A percentile compares a stretch with the other conserved stretches of the same genome.
Conservation (phyloP, 1,284 basidiomycete genomes). For the Lignosus rhinocerotis region DNA sequence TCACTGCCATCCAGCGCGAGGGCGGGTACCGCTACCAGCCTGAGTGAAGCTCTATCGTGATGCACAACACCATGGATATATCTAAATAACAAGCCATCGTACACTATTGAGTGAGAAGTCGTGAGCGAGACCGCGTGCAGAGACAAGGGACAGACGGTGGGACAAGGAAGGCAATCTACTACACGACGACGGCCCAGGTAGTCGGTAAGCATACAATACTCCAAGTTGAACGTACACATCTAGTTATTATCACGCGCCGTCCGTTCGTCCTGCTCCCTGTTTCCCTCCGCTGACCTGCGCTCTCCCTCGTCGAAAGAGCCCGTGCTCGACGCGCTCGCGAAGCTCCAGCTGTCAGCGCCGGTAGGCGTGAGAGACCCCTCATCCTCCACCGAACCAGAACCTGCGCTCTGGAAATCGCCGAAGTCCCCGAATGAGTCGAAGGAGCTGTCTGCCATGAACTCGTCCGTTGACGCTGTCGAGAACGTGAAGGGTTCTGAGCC, state of each 20-base stretch:
- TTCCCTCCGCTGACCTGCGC: conserved; percentile 15
- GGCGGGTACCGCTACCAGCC: conserved; percentile 65
- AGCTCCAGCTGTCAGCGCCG: conserved; percentile 63
- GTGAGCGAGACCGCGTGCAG: not conserved
- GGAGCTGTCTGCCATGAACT: conserved; percentile 49
- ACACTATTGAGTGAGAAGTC: conserved; percentile 10
- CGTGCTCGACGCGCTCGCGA: conserved; percentile 46
- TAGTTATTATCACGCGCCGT: conserved; percentile 29
- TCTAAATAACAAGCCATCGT: conserved; percentile 16
- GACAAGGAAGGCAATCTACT: conserved; percentile 8
- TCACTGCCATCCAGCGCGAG: conserved; percentile 64
- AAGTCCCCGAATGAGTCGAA: conserved; percentile 76
- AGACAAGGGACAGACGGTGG: not conserved
- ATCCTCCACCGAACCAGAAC: conserved; percentile 30
- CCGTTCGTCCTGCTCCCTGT: conserved; percentile 29
- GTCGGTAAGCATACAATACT: conserved; percentile 11
- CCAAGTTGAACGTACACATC: conserved; percentile 6
- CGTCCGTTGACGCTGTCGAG: conserved; percentile 55
- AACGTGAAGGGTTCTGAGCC: conserved; percentile 62
- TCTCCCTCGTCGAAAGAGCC: conserved; percentile 33
- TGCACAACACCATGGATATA: not conserved
- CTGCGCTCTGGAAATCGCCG: conserved; percentile 71
- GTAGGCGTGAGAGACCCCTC: conserved; percentile 64
- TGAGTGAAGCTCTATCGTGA: conserved; percentile 1
- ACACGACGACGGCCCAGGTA: not conserved